A percentile compares a stretch with the other conserved stretches of the same genome.
Conservation (phyloP, 805 yeast genomes). For the Schwanniomyces polymorphus region DNA sequence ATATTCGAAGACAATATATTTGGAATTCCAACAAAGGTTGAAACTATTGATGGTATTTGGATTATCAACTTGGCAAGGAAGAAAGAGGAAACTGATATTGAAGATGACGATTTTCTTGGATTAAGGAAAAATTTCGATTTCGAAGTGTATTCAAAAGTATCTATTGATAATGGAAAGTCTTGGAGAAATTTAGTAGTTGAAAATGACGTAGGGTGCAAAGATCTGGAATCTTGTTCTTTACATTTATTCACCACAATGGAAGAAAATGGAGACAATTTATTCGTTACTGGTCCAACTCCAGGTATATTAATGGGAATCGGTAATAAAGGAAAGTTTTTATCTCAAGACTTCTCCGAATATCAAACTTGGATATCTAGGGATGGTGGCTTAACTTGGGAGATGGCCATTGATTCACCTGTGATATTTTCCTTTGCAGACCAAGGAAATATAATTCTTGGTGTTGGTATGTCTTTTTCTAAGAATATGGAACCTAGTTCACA, state of each 20-base stretch:
- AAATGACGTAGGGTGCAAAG: conserved; percentile 43
- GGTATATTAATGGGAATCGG: conserved; percentile 42
- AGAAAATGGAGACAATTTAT: conserved; percentile 40
- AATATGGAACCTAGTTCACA: conserved; percentile 12
- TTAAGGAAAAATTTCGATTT: conserved; percentile 16
- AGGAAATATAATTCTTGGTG: conserved; percentile 70
- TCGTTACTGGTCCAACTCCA: conserved; percentile 54
- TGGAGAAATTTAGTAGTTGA: conserved; percentile 50
- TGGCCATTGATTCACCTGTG: conserved; percentile 52
- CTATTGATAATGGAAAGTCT: conserved; percentile 53
- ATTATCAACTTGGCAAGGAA: conserved; percentile 39
- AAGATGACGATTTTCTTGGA: conserved; percentile 27
- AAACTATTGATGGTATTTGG: conserved; percentile 63
- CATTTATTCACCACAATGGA: conserved; percentile 34
- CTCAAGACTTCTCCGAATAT: conserved; percentile 4
- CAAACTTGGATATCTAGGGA: conserved; percentile 67
- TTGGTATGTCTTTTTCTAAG: conserved; percentile 36
- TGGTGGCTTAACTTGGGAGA: conserved; percentile 74
- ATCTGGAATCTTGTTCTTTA: conserved; percentile 50
- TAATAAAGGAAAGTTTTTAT: conserved; percentile 26
- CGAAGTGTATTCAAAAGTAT: conserved; percentile 33
- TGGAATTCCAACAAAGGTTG: conserved; percentile 31
- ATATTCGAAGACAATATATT: conserved; percentile 37
- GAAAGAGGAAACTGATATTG: conserved; percentile 12
- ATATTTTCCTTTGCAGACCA: conserved; percentile 69